Base-by-base conservation (phyloP, 2,329 filamentous ascomycete genomes). In the Helicocarpus griseus region DNA sequence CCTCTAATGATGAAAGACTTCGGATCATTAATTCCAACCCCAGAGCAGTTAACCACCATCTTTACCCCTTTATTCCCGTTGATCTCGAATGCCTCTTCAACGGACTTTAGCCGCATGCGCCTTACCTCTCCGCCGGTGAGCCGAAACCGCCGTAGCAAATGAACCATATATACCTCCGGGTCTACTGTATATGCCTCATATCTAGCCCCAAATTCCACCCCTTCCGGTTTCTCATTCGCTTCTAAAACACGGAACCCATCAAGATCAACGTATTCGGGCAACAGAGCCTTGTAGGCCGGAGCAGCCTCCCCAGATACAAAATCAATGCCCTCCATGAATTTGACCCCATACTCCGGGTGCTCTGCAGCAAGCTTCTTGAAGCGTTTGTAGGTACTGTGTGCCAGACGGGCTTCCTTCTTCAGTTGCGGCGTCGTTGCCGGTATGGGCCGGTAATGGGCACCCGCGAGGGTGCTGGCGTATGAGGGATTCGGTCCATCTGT, bases 401-500 rank as follows among this genome's bases (percentile, higher is more conserved):
- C 70, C 58, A 73, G 66, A 13, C 56, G 35, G 26, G 64, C 62
- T 58, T 75, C 70, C 5, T 61, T 56, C 35, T 62, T 49, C 28
- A 62, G 53, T 57, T 72, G 66, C 24, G 71, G 57, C 1, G 64
- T 63, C 21, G 62, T 59, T 6, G 65, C 68, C 1, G 71, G 72
- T 3, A 73, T 66, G 0, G 73, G 73, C 1, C 73, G 68, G 55
- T 72, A 74, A 58, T 76, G 73, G 1, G 71, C 73, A 22, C 73
- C 73, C 1, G 72, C 72, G 67, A 70, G 73, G 28, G 69, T 68
- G 1, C 71, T 73, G 38, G 73, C 65, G 58, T 75, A 76, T 14
- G 70, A 72, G 6, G 66, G 64, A 43, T 64, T 57, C 47, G 36
- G 52, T n/a, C 51, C 51, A 50, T 61, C 57, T 14, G 61, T 60